phyloP scores from a whole-genome alignment of 257 asterid species.

The Solanum chilense region DNA sequence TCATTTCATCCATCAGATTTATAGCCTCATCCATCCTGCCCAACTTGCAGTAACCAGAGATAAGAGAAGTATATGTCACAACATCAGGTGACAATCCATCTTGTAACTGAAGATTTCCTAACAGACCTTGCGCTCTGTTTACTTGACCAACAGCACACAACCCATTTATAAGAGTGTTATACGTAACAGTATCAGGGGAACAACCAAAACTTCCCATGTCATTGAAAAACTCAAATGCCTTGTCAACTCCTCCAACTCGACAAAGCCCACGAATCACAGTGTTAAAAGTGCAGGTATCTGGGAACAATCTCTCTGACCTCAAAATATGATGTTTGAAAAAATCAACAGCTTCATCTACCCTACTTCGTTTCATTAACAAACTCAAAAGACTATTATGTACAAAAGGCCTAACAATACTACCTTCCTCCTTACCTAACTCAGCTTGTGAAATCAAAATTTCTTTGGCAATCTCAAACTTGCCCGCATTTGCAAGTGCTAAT shows the following conservation, averaged over 20 bases:
- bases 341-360: conserved; percentile 53
- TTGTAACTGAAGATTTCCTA: conserved; percentile 41
- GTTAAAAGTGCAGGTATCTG: conserved; percentile 63
- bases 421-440: conserved; percentile 29
- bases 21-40: conserved; percentile 51
- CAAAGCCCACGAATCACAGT: conserved; percentile 75
- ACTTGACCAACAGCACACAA: conserved; percentile 50
- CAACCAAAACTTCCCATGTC: conserved; percentile 52
- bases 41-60: conserved; percentile 68
- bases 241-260: conserved; percentile 38
- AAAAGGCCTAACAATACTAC: conserved; percentile 30
- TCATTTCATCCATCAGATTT: conserved; percentile 54
- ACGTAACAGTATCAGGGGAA: conserved; percentile 52
- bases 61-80: conserved; percentile 65
- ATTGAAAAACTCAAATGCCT: conserved; percentile 55
- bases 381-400: conserved; percentile 58
- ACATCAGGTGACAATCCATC: conserved; percentile 51
- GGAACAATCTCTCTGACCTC: conserved; percentile 40
- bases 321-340: conserved; percentile 54
- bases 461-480: conserved; percentile 40
- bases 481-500: conserved; percentile 39
- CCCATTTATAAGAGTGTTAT: conserved; percentile 64
- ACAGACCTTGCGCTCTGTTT: conserved; percentile 45
- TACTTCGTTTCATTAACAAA: conserved; percentile 32
- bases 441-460: conserved; percentile 61